Conservation (phyloP, 306 rosid species). For the Ormosia emarginata region DNA sequence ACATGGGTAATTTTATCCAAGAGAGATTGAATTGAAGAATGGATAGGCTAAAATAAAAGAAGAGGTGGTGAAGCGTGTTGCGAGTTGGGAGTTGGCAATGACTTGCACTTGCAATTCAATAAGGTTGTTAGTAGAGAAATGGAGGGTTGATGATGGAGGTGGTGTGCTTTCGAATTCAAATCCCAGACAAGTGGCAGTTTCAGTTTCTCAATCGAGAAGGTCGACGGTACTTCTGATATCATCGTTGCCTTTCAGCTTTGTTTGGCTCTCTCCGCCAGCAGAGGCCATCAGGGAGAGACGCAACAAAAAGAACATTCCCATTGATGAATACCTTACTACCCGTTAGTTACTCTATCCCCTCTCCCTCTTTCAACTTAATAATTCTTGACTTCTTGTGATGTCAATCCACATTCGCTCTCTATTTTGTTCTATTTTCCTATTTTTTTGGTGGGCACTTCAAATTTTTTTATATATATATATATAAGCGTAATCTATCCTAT, state of each 20-base stretch:
- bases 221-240: slow-evolving; percentile 58
- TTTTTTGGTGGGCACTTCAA: no score
- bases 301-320: slow-evolving; percentile 63
- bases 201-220: slow-evolving; percentile 56
- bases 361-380: background rate
- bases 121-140: background rate
- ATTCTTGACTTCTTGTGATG: background rate
- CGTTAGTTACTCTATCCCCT: slow-evolving; percentile 31
- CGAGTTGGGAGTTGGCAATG: background rate
- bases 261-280: slow-evolving; percentile 37
- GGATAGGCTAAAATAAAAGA: background rate
- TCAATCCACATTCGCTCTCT: background rate
- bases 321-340: slow-evolving; percentile 55
- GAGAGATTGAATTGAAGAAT: background rate
- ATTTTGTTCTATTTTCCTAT: no score
- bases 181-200: background rate
- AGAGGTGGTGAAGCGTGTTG: background rate
- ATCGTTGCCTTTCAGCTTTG: slow-evolving; percentile 42
- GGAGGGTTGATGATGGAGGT: background rate
- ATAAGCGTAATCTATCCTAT: no score
- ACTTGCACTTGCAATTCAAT: background rate
- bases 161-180: background rate
- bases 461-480: no score
- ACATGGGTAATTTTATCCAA: background rate
- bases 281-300: slow-evolving; percentile 72